Base-by-base conservation (phyloP, 1,284 basidiomycete species). In the Irpex sp. region DNA sequence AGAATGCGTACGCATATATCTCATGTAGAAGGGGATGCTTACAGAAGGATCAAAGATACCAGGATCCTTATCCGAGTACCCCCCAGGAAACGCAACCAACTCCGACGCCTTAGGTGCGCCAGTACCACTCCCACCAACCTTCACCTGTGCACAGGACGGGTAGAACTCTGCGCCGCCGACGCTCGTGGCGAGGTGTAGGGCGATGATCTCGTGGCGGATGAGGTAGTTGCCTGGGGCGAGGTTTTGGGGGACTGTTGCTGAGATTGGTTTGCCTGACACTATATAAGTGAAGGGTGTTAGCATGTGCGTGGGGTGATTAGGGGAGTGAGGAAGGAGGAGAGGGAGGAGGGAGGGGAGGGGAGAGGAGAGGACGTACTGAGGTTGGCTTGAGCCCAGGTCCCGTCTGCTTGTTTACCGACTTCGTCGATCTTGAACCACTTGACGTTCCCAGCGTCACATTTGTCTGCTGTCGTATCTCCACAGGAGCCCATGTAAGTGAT, bases 401-500 rank as follows among this genome's bases (percentile, higher is more conserved):
- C 59, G 9, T 59, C 58, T 38, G 72, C 71, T 3, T 76, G 74
- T 49, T 75, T 70, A 4, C 82, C 83, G 0, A 73, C 74, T 68
- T 85, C 72, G 60, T 77, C 76, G 64, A 85, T 81, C 76, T 92
- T 92, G 82, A 91, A 91, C 86, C 86, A 92, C 70, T 85, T 75
- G 3, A 87, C 87, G 2, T 78, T 71, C 2, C 80, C 76, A 2
- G 84, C 70, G 67, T 91, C 78, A 72, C 86, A 89, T 65, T 85
- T 74, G 71, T 82, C 79, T 73, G 89, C 90, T 1, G 83, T 77
- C 0, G 77, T 76, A 6, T 82, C 81, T n/a, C 62, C 67, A 68
- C 89, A 91, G 21, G 81, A 77, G 0, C 88, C 82, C 81, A 92
- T 81, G 73, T 92, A 92, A 47, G 85, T 87, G 72, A 91, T 75